Evolutionary conservation across 805 yeast species (phyloP).

Genomic region (Brettanomyces nanus): DNA sequence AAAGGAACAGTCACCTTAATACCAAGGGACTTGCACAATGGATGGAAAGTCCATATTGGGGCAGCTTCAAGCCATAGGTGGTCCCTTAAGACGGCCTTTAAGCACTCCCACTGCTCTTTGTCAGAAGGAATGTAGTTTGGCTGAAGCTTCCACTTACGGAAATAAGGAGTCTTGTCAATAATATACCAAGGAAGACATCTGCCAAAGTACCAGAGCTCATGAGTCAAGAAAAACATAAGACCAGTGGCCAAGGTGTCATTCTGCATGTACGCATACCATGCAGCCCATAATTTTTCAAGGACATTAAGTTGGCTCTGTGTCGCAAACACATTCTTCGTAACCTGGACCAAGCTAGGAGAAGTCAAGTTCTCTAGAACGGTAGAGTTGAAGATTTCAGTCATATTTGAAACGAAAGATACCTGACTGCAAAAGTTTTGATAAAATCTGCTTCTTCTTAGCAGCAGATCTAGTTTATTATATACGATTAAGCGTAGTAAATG

Average conservation of each 20-base stretch:
- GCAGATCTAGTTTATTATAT: no score
- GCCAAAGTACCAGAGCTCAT: constrained; percentile 50
- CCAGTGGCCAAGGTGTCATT: constrained; percentile 54
- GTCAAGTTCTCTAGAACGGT: constrained; percentile 17
- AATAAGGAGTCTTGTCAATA: constrained; percentile 44
- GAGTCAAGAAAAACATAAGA: constrained; percentile 43
- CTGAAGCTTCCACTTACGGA: constrained; percentile 46
- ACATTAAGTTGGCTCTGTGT: constrained; percentile 35
- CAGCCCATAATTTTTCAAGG: constrained; percentile 44
- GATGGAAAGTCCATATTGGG: constrained; percentile 59
- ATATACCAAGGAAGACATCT: constrained; percentile 53
- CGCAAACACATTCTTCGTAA: constrained; percentile 28
- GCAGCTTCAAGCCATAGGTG: constrained; percentile 52
- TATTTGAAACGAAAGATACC: constrained; percentile 5
- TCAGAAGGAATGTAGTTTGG: constrained; percentile 43
- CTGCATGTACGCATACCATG: constrained; percentile 46
- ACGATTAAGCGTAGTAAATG: no score
- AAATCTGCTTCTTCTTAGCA: no score
- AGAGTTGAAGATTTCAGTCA: constrained; percentile 28
- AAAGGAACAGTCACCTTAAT: constrained; percentile 46
- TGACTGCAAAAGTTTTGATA: no score
- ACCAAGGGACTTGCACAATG: constrained; percentile 40
- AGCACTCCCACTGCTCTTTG: constrained; percentile 55
- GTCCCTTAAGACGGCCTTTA: constrained; percentile 47
- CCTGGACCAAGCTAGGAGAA: constrained; percentile 25